These are phyloP conservation scores for Beauveria asiatica DNA, from an alignment of 2,329 filamentous ascomycete species.

Conservation along the genomic window DNA sequence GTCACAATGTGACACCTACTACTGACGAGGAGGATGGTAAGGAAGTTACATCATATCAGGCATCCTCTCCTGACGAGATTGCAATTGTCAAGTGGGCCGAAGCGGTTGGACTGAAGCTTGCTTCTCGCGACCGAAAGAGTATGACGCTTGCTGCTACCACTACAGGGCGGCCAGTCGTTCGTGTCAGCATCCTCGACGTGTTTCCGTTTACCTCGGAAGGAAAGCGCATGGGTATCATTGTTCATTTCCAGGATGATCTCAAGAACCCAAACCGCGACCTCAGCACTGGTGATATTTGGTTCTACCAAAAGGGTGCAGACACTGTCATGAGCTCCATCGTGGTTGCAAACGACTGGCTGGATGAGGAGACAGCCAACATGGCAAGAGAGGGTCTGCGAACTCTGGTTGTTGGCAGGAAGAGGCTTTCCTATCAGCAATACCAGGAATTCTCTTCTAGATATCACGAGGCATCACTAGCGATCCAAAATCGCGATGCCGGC, in stretches of 20 bases:
- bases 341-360: conserved; percentile 93
- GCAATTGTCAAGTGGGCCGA: conserved; percentile 96
- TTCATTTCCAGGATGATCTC: conserved; percentile 63
- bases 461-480: conserved; percentile 69
- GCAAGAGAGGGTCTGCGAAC: conserved; percentile 91
- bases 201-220: conserved; percentile 98
- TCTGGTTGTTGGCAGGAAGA: conserved; percentile 88
- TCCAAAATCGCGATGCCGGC: conserved; percentile 69
- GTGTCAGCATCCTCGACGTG: conserved; percentile 81
- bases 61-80: conserved; percentile 95
- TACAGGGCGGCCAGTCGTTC: conserved; percentile 66
- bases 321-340: conserved; percentile 98
- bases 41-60: conserved; percentile 79
- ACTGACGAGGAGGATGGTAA: conserved; percentile 71
- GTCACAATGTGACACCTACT: conserved; percentile 90
- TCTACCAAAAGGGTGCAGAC: conserved; percentile 96
- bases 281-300: conserved; percentile 78
- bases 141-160: conserved; percentile 76
- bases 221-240: conserved; percentile 96
- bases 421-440: conserved; percentile 70
- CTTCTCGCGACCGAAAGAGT: conserved; percentile 76
- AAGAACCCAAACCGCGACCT: conserved; percentile 41
- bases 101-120: conserved; percentile 75
- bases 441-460: conserved; percentile 68
- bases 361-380: conserved; percentile 99